Evolutionary conservation across 2,329 filamentous ascomycete genomes (phyloP).

Genomic region (Stagonosporopsis vannaccii): DNA sequence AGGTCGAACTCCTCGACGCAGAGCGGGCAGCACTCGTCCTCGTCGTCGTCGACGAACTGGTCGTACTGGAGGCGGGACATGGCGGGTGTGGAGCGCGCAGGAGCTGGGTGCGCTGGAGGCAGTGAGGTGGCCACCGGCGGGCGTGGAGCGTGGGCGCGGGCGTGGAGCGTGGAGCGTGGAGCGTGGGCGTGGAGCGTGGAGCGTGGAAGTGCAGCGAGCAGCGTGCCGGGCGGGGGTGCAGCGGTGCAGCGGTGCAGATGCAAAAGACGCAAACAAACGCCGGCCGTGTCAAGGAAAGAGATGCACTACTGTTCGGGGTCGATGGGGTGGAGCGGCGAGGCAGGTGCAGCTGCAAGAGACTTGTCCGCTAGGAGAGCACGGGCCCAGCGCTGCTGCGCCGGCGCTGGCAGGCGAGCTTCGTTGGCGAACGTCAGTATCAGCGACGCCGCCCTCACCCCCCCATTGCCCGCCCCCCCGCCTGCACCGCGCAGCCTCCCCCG

Average conservation of each 20-base stretch:
- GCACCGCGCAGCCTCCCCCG: conserved; percentile 35
- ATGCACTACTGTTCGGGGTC: conserved; percentile 28
- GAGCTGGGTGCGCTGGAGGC: too few relatives aligned
- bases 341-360: conserved; percentile 12
- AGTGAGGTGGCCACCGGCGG: conserved; percentile 36
- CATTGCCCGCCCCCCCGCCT: conserved; percentile 23
- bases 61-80: conserved; percentile 60
- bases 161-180: not conserved
- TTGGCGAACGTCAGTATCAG: conserved; percentile 7
- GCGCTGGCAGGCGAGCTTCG: conserved; percentile 7
- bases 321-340: conserved; percentile 19
- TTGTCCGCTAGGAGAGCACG: conserved; percentile 11
- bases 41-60: conserved; percentile 63
- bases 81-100: conserved; percentile 15
- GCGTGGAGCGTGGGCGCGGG: too few relatives aligned
- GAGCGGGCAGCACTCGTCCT: conserved; percentile 75
- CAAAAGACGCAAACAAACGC: conserved; percentile 38
- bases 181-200: not conserved
- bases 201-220: conserved; percentile 4
- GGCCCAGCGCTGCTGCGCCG: conserved; percentile 1
- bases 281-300: conserved; percentile 40
- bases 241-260: not conserved
- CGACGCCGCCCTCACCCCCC: conserved; percentile 3
- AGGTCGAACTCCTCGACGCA: conserved; percentile 99
- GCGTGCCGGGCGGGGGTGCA: not conserved